Percentiles rank a stretch among this genome's conserved stretches.
Evolutionary conservation across 2,329 filamentous ascomycete species (phyloP).

Genomic region (Phialophora chinensis): DNA sequence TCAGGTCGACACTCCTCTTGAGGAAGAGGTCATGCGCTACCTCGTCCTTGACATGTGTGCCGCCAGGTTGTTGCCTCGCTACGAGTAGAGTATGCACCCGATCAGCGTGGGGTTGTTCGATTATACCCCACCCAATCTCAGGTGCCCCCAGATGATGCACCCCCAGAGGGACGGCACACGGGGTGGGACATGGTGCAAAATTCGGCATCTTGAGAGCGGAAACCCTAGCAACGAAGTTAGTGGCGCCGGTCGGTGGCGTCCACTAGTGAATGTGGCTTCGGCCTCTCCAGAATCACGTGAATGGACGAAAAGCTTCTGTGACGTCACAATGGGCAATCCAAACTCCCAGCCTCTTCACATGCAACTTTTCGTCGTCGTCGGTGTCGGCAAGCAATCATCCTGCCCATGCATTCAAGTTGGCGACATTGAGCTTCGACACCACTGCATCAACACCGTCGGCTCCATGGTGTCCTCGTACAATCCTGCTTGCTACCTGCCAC

Average conservation of each 20-base stretch:
- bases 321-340: neutral
- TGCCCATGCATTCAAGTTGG: neutral
- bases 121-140: constrained; percentile 6
- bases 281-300: neutral
- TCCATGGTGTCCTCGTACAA: constrained; percentile 32
- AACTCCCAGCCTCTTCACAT: constrained; percentile 1
- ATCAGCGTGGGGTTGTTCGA: constrained; percentile 13
- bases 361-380: neutral
- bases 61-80: neutral
- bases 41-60: neutral
- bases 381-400: neutral
- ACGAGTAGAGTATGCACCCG: neutral
- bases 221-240: too few species aligned
- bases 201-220: too few species aligned
- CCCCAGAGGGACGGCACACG: neutral
- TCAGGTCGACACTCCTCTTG: neutral
- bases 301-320: neutral
- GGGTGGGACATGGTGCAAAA: neutral
- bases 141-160: neutral
- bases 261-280: neutral
- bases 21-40: neutral
- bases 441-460: neutral
- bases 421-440: neutral
- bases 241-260: neutral
- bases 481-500: constrained; percentile 39